Conservation (phyloP, 2,329 filamentous ascomycete species). For the Aspergillus thermomutatus region DNA sequence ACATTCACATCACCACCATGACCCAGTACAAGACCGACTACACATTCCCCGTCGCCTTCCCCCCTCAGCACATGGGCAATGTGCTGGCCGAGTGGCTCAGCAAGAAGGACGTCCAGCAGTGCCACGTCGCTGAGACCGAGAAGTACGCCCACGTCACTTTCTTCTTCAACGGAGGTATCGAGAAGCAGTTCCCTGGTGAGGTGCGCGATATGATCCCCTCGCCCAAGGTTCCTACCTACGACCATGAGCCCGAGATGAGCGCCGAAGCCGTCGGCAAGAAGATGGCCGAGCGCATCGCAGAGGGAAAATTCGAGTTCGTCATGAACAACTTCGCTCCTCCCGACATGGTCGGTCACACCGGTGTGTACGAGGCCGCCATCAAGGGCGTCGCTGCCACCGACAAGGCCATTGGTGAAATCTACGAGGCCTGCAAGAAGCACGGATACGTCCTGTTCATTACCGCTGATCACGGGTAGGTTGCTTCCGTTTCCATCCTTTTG, state of each 20-base stretch:
- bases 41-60: constrained; percentile 86
- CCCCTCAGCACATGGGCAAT: constrained; percentile 93
- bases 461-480: constrained; percentile 76
- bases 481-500: background rate
- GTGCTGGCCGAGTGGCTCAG: constrained; percentile 96
- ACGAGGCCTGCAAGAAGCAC: constrained; percentile 89
- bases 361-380: constrained; percentile 92
- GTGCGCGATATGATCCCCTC: constrained; percentile 90
- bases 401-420: constrained; percentile 87
- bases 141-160: constrained; percentile 99
- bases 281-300: constrained; percentile 78
- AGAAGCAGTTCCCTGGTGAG: constrained; percentile 92
- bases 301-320: constrained; percentile 88
- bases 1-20: constrained; percentile 88
- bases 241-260: constrained; percentile 93
- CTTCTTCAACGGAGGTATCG: constrained; percentile 99
- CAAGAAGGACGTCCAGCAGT: constrained; percentile 86
- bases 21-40: constrained; percentile 97
- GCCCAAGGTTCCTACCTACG: constrained; percentile 94
- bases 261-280: constrained; percentile 86
- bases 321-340: constrained; percentile 99
- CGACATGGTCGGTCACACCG: constrained; percentile 99
- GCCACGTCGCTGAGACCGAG: constrained; percentile 96
- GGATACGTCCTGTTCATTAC: constrained; percentile 95
- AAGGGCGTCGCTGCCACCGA: constrained; percentile 82